Evolutionary conservation across 208 protist species (phyloP).

Genomic region (Leishmania lainsoni): DNA sequence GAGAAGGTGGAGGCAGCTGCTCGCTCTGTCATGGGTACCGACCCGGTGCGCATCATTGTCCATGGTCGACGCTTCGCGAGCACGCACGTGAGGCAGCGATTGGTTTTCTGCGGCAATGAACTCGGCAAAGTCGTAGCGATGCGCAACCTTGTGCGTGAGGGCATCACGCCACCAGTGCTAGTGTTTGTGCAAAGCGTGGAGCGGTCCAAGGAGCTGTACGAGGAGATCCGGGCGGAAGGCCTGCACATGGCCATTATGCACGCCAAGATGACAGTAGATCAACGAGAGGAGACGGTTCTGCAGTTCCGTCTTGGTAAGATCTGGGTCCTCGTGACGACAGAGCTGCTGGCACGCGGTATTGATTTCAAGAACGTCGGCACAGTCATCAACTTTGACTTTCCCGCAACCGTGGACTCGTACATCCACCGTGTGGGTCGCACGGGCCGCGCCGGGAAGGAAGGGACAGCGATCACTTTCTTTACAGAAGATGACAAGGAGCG

Average conservation of each 20-base stretch:
- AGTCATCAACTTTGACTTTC: slow-evolving; percentile 99
- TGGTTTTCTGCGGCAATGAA: slow-evolving; percentile 97
- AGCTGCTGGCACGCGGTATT: slow-evolving; percentile 97
- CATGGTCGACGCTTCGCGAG: slow-evolving; percentile 79
- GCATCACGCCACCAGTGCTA: slow-evolving; percentile 95
- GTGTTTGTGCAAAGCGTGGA: slow-evolving; percentile 98
- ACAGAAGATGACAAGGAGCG: slow-evolving; percentile 94
- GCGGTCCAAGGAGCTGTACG: slow-evolving; percentile 96
- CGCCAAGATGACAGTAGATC: slow-evolving; percentile 82
- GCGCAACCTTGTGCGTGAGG: slow-evolving; percentile 92
- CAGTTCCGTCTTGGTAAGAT: slow-evolving; percentile 96
- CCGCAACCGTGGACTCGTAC: slow-evolving; percentile 93
- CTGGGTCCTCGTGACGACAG: slow-evolving; percentile 97
- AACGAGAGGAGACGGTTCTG: slow-evolving; percentile 94
- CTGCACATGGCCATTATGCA: slow-evolving; percentile 92
- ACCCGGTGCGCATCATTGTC: slow-evolving; percentile 95
- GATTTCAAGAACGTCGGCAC: slow-evolving; percentile 97
- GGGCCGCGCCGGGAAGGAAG: slow-evolving; percentile 87
- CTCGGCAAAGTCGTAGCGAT: slow-evolving; percentile 97
- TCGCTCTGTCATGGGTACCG: slow-evolving; percentile 83
- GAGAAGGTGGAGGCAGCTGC: slow-evolving; percentile 91
- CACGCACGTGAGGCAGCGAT: slow-evolving; percentile 83
- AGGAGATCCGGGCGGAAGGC: slow-evolving; percentile 91
- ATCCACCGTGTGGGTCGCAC: slow-evolving; percentile 97
- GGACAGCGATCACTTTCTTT: slow-evolving; percentile 96